These are phyloP conservation scores for Phaeophleospora eucalypticola DNA, from an alignment of 2,329 filamentous ascomycete species.

Conservation along the genomic window DNA sequence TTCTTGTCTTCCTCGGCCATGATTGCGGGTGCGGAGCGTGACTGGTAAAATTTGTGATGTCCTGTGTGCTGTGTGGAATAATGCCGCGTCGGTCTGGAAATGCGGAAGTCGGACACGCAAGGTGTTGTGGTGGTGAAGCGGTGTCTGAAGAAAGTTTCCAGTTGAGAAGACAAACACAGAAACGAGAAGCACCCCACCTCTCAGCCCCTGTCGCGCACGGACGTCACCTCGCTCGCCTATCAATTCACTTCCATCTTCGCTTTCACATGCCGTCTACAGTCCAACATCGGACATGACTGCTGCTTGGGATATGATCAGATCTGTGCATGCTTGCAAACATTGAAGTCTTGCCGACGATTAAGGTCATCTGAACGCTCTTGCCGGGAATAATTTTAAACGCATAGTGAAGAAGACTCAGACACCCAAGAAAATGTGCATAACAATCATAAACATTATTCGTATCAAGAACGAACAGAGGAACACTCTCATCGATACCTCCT, in stretches of 20 bases:
- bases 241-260: neutral
- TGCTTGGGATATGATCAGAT: too few species aligned
- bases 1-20: slow-evolving; percentile 32
- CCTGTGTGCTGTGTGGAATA: neutral
- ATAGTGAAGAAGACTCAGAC: too few species aligned
- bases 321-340: too few species aligned
- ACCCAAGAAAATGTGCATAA: too few species aligned
- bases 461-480: too few species aligned
- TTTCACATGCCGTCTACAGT: neutral
- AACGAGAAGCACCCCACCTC: neutral
- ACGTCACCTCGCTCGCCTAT: neutral
- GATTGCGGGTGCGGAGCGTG: slow-evolving; percentile 11
- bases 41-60: too few species aligned
- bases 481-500: neutral
- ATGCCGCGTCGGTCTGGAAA: neutral
- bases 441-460: too few species aligned
- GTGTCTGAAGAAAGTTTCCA: neutral
- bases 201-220: neutral
- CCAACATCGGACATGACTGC: too few species aligned
- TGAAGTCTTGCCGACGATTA: too few species aligned
- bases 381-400: too few species aligned
- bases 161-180: neutral
- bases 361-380: too few species aligned
- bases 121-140: neutral
- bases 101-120: neutral